A percentile compares a stretch with the other conserved stretches of the same genome.
Conservation (phyloP, 2,329 filamentous ascomycete species). For the Epichloe brachyelytri region DNA sequence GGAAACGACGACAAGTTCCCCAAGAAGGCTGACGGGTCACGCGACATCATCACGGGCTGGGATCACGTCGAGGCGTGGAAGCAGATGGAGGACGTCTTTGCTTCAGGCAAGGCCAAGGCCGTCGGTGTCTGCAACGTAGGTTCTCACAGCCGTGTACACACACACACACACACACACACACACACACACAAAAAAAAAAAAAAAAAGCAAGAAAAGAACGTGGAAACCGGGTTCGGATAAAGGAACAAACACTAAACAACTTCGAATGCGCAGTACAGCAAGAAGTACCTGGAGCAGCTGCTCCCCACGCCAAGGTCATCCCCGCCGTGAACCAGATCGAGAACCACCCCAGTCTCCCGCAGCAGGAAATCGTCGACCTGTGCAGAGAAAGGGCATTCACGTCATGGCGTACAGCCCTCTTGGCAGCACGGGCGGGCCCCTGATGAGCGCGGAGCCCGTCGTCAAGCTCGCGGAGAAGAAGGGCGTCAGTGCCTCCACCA, state of each 20-base stretch:
- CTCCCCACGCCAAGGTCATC: conserved; percentile 36
- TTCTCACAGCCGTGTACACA: not conserved
- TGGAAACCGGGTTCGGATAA: no score
- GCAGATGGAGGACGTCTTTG: conserved; percentile 55
- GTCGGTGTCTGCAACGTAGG: conserved; percentile 45
- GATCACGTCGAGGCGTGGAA: conserved; percentile 68
- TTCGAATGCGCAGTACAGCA: conserved; percentile 32
- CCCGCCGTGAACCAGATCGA: conserved; percentile 63
- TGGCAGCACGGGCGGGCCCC: conserved; percentile 49
- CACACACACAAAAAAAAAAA: no score
- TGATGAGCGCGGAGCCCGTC: conserved; percentile 49
- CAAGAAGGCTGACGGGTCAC: conserved; percentile 57
- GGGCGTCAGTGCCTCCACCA: conserved; percentile 43
- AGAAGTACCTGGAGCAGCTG: conserved; percentile 41
- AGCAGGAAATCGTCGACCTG: conserved; percentile 58
- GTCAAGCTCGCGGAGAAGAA: conserved; percentile 53
- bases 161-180: no score
- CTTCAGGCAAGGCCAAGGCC: conserved; percentile 41
- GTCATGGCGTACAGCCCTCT: conserved; percentile 61
- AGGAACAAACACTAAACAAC: no score
- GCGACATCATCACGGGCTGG: conserved; percentile 58
- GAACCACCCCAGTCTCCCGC: conserved; percentile 58
- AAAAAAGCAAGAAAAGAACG: not conserved
- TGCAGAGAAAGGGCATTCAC: conserved; percentile 58
- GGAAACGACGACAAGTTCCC: conserved; percentile 64